Evolutionary conservation across 148 eudicot genomes (phyloP).

Genomic region (Spergularia bocconei): DNA sequence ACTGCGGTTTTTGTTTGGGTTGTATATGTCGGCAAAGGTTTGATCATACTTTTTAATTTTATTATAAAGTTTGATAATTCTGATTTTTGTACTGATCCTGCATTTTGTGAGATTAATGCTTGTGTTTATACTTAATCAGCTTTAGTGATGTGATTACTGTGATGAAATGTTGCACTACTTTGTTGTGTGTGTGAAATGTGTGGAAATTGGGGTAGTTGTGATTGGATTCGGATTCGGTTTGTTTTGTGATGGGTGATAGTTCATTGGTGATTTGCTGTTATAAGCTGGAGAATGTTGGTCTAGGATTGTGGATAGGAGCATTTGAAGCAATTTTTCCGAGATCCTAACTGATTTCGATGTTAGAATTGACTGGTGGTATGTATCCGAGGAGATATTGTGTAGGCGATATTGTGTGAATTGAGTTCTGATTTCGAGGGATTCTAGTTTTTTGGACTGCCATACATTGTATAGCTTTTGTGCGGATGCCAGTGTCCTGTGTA

Average conservation of each 20-base stretch:
- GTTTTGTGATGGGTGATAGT: slow-evolving; percentile 2
- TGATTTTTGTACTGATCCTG: slow-evolving; percentile 7
- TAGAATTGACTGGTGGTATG: neutral
- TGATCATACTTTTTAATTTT: slow-evolving; percentile 16
- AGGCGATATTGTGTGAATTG: neutral
- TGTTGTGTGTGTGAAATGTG: neutral
- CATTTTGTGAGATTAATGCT: slow-evolving; percentile 23
- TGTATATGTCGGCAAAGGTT: slow-evolving; percentile 86
- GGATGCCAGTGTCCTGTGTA: neutral
- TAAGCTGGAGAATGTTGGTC: neutral
- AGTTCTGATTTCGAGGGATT: neutral
- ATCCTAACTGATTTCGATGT: neutral
- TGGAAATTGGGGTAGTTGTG: neutral
- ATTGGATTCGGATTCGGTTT: slow-evolving; percentile 9
- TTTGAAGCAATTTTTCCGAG: neutral
- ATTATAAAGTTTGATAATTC: neutral
- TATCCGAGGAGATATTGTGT: neutral
- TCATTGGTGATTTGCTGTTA: neutral
- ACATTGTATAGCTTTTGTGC: neutral
- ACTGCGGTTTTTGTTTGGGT: slow-evolving; percentile 78
- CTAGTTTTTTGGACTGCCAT: neutral
- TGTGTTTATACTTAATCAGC: slow-evolving; percentile 8
- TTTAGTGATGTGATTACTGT: neutral
- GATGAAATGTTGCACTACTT: slow-evolving; percentile 6
- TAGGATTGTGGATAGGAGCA: neutral